Conservation (phyloP, 2,329 filamentous ascomycete species). For the Botrytis byssoidea region DNA sequence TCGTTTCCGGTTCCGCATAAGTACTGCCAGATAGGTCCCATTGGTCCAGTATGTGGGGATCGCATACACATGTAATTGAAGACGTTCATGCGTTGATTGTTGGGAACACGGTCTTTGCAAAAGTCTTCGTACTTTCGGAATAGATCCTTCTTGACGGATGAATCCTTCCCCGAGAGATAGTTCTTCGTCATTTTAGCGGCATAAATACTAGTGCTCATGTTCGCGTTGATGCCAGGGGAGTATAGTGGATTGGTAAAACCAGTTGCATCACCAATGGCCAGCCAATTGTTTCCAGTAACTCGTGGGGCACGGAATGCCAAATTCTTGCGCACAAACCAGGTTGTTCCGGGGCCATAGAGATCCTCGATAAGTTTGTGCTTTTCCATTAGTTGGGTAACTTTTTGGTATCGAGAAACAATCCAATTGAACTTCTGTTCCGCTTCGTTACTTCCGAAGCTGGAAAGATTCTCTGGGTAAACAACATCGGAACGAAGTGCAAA, state of each 20-base stretch:
- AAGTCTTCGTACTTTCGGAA: slow-evolving; percentile 27
- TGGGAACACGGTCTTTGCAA: slow-evolving; percentile 25
- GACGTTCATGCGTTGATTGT: slow-evolving; percentile 32
- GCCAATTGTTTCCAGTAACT: slow-evolving; percentile 33
- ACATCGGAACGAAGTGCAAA: slow-evolving; percentile 31
- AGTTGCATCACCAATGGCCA: slow-evolving; percentile 36
- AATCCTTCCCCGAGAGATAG: slow-evolving; percentile 16
- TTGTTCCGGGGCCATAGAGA: slow-evolving; percentile 31
- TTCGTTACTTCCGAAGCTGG: slow-evolving; percentile 31
- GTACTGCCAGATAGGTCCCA: slow-evolving; percentile 33
- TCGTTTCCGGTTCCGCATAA: slow-evolving; percentile 27
- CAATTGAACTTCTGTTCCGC: slow-evolving; percentile 36
- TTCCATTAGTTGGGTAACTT: slow-evolving; percentile 32
- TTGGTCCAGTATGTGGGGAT: slow-evolving; percentile 27
- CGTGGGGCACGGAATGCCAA: slow-evolving; percentile 28
- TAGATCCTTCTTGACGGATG: background rate
- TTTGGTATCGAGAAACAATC: slow-evolving; percentile 30
- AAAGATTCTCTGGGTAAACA: slow-evolving; percentile 30
- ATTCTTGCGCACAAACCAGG: slow-evolving; percentile 33
- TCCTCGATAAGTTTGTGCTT: slow-evolving; percentile 27
- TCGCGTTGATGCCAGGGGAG: slow-evolving; percentile 36
- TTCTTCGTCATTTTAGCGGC: slow-evolving; percentile 24
- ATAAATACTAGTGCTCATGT: slow-evolving; percentile 27
- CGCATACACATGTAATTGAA: slow-evolving; percentile 34
- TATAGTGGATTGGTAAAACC: slow-evolving; percentile 38